A percentile compares a stretch with the other conserved stretches of the same genome.
Evolutionary conservation across 495 filamentous ascomycete species (phyloP).

Genomic region (Talaromyces wortmannii): DNA sequence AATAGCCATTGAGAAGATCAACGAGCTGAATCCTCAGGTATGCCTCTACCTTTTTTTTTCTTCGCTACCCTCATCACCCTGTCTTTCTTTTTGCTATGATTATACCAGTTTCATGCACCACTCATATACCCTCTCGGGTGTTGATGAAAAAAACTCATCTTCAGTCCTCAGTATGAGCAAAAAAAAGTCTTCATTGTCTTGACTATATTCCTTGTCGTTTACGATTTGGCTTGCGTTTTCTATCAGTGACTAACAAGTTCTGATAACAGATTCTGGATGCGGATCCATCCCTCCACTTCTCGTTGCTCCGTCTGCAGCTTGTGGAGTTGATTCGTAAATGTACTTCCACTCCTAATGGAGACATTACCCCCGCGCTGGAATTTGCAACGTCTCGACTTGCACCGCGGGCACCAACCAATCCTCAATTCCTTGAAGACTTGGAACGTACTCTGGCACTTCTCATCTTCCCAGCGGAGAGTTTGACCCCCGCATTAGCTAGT

Average conservation of each 20-base stretch:
- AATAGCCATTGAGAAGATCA: slow-evolving; percentile 76
- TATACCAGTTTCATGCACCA: slow-evolving; percentile 99
- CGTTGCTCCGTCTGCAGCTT: slow-evolving; percentile 82
- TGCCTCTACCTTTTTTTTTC: slow-evolving; percentile 20
- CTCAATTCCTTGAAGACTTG: slow-evolving; percentile 76
- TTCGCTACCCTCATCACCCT: slow-evolving; percentile 4
- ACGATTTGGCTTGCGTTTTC: slow-evolving; percentile 17
- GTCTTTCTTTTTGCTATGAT: slow-evolving; percentile 74
- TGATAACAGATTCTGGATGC: slow-evolving; percentile 72
- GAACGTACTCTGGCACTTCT: slow-evolving; percentile 90
- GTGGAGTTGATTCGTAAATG: slow-evolving; percentile 84
- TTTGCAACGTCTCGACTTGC: slow-evolving; percentile 86
- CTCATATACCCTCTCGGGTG: slow-evolving; percentile 80
- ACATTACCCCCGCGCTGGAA: slow-evolving; percentile 74
- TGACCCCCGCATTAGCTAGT: slow-evolving; percentile 66
- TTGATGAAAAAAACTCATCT: slow-evolving; percentile 94
- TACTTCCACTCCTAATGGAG: slow-evolving; percentile 54
- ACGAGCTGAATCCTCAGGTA: slow-evolving; percentile 88
- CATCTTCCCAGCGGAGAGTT: slow-evolving; percentile 72
- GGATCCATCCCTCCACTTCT: slow-evolving; percentile 80
- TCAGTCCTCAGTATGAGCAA: slow-evolving; percentile 94
- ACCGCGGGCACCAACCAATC: slow-evolving; percentile 76
- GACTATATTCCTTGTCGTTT: slow-evolving; percentile 7
- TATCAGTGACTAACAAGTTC: not conserved
- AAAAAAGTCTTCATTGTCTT: slow-evolving; percentile 8